Evolutionary conservation across 1,284 basidiomycete species (phyloP).

Genomic region (Malassezia slooffiae): DNA sequence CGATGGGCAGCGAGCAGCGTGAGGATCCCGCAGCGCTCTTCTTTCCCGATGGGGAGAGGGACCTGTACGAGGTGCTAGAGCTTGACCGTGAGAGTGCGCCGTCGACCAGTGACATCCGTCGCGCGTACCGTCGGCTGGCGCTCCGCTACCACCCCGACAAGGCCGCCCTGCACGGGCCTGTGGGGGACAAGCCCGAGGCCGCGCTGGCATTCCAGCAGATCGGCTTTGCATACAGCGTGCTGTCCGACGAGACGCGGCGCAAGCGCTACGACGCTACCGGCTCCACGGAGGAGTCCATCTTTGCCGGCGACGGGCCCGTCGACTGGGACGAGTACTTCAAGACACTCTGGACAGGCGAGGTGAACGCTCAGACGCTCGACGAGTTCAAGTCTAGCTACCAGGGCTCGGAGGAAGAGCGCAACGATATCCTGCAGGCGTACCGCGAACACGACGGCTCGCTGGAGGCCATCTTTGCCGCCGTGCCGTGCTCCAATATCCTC

Average conservation of each 20-base stretch:
- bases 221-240: conserved; percentile 43
- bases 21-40: conserved; percentile 41
- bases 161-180: conserved; percentile 15
- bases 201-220: conserved; percentile 39
- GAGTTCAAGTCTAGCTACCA: conserved; percentile 40
- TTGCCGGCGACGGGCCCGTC: conserved; percentile 36
- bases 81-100: conserved; percentile 21
- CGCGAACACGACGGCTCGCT: conserved; percentile 25
- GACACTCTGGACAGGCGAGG: conserved; percentile 41
- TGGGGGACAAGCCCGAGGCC: conserved; percentile 14
- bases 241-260: conserved; percentile 31
- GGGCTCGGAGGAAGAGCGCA: conserved; percentile 34
- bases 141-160: conserved; percentile 45
- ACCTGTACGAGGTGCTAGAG: conserved; percentile 39
- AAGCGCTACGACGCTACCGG: conserved; percentile 41
- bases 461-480: conserved; percentile 29
- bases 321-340: conserved; percentile 47
- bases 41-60: conserved; percentile 37
- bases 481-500: conserved; percentile 38
- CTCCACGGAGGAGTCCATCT: conserved; percentile 35
- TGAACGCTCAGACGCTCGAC: conserved; percentile 31
- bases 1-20: conserved; percentile 24
- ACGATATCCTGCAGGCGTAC: conserved; percentile 39
- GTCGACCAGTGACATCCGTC: conserved; percentile 24
- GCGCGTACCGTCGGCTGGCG: conserved; percentile 24